These are phyloP conservation scores for Pythium biforme DNA, from an alignment of 352 stramenopile species.

Conservation along the genomic window DNA sequence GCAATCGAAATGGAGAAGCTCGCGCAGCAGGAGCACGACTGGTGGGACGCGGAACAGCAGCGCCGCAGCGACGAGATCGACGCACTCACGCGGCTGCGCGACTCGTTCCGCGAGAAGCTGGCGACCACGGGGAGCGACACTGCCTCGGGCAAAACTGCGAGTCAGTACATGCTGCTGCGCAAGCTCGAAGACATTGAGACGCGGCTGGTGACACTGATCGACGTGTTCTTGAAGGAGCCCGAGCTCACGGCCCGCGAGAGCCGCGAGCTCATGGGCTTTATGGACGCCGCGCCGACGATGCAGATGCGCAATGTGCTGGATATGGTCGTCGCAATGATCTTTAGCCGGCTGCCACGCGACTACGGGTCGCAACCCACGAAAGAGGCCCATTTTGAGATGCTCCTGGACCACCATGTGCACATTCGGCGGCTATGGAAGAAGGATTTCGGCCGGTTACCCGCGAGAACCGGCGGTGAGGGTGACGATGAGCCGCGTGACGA, in stretches of 20 bases:
- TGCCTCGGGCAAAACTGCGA: conserved; percentile 22
- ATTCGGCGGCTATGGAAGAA: conserved; percentile 81
- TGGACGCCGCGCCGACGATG: conserved; percentile 17
- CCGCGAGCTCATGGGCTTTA: conserved; percentile 20
- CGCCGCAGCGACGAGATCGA: conserved; percentile 75
- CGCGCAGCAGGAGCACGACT: conserved; percentile 57
- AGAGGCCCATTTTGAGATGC: conserved; percentile 73
- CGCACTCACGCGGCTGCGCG: conserved; percentile 59
- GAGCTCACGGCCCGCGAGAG: conserved; percentile 35
- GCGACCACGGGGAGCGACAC: conserved; percentile 20
- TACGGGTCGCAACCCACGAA: conserved; percentile 46
- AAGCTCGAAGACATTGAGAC: conserved; percentile 83
- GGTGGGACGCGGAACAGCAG: conserved; percentile 45
- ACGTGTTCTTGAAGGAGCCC: conserved; percentile 56
- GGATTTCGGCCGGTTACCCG: conserved; percentile 77
- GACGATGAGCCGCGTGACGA: background rate
- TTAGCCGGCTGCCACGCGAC: conserved; percentile 74
- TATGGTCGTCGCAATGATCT: conserved; percentile 87
- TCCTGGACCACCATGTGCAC: conserved; percentile 78
- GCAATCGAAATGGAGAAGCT: conserved; percentile 67
- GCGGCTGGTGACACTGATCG: conserved; percentile 53
- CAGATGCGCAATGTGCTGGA: conserved; percentile 67
- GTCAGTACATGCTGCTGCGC: conserved; percentile 58
- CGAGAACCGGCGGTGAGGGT: conserved; percentile 3
- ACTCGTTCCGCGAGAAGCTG: conserved; percentile 70